Percentiles rank a stretch among this genome's conserved stretches.
Evolutionary conservation across 1,284 basidiomycete species (phyloP).

Genomic region (Xanthoconium separans): DNA sequence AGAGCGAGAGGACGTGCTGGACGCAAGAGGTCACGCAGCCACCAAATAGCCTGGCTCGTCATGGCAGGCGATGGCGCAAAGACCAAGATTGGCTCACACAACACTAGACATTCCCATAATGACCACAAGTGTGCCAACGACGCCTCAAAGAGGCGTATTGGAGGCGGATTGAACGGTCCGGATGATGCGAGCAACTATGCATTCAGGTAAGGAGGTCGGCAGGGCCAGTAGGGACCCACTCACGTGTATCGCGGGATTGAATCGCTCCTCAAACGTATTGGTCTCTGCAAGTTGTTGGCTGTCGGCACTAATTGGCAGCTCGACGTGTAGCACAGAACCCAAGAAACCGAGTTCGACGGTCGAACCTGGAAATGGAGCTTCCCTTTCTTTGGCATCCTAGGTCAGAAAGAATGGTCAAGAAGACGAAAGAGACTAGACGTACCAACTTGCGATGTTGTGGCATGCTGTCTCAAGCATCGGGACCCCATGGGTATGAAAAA

Average conservation of each 20-base stretch:
- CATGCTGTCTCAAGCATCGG: constrained; percentile 85
- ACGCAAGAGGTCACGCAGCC: constrained; percentile 85
- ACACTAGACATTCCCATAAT: constrained; percentile 88
- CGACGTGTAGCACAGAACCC: constrained; percentile 69
- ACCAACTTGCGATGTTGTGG: constrained; percentile 86
- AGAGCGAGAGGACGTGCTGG: constrained; percentile 57
- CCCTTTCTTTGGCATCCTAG: constrained; percentile 60
- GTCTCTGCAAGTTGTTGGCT: constrained; percentile 67
- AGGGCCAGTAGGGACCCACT: constrained; percentile 9
- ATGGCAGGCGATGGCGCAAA: constrained; percentile 80
- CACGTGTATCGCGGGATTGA: constrained; percentile 49
- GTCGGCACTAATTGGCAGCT: constrained; percentile 68
- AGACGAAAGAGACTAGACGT: constrained; percentile 25
- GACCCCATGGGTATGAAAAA: constrained; percentile 73
- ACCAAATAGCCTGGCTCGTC: constrained; percentile 86
- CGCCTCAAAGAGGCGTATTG: constrained; percentile 72
- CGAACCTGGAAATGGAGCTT: constrained; percentile 59
- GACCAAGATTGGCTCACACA: constrained; percentile 87
- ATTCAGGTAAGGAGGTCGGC: background rate
- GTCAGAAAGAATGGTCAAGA: constrained; percentile 8
- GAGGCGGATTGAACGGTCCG: constrained; percentile 65
- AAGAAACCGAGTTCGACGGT: constrained; percentile 79
- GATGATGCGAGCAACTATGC: constrained; percentile 76
- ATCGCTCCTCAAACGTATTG: constrained; percentile 47
- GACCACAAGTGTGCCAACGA: constrained; percentile 85